A percentile compares a stretch with the other conserved stretches of the same genome.
phyloP scores from a whole-genome alignment of 306 rosid species.

The Astragalus glycyphyllos region DNA sequence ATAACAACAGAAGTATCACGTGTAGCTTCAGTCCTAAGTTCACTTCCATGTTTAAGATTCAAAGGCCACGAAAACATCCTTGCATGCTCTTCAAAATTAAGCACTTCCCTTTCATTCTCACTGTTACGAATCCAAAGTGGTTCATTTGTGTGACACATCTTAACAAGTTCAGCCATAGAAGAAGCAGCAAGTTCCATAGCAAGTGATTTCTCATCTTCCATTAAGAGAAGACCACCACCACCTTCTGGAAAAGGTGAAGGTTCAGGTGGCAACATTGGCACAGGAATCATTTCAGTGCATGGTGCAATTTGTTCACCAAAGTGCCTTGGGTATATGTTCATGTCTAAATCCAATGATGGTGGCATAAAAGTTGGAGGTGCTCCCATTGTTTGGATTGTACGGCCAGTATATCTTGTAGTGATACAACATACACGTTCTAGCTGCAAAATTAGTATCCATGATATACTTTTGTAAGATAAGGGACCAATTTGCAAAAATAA shows the following conservation, averaged over 20 bases:
- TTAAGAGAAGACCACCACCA: conserved; percentile 50
- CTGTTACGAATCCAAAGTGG: conserved; percentile 74
- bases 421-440: conserved; percentile 77
- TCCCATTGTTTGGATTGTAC: conserved; percentile 58
- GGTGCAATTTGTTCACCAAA: conserved; percentile 60
- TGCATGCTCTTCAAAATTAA: conserved; percentile 74
- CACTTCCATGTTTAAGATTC: conserved; percentile 61
- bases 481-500: too few relatives aligned
- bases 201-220: conserved; percentile 78
- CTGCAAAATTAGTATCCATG: conserved; percentile 44
- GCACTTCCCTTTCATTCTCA: conserved; percentile 67
- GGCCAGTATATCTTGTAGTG: conserved; percentile 69
- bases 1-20: conserved; percentile 83
- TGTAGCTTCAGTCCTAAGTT: conserved; percentile 71
- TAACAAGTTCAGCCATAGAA: conserved; percentile 66
- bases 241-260: conserved; percentile 56
- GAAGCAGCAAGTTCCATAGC: conserved; percentile 78
- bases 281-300: conserved; percentile 64
- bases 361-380: conserved; percentile 55
- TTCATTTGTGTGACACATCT: conserved; percentile 65
- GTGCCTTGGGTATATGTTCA: conserved; percentile 82
- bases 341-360: conserved; percentile 79
- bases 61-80: conserved; percentile 69
- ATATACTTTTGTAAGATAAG: too few relatives aligned
- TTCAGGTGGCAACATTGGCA: conserved; percentile 67